Base-by-base conservation (phyloP, 1,284 basidiomycete genomes). In the Mycena sp. region DNA sequence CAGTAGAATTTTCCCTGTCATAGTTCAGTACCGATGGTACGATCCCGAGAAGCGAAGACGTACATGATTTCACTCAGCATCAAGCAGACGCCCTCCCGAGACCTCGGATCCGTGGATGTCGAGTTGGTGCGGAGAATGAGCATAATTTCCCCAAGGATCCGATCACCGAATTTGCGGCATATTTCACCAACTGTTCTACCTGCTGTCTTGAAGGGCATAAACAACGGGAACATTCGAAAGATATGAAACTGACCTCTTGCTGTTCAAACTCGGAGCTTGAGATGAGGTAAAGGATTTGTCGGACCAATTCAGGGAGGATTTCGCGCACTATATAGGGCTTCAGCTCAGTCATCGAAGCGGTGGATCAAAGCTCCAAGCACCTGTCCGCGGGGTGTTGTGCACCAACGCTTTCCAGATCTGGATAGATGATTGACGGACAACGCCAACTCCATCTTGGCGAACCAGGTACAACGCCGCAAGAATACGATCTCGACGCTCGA, bases 351-450 rank as follows among this genome's bases (percentile, higher is more conserved):
- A 16, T 35, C 12, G n/a, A 63, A 10, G 6, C 2, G 50, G 26
- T 32, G 25, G 46, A 57, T 19, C 40, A 28, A 48, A 46, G 9
- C 9, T 25, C 19, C 26, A 57, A 78, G 48, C 72, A 92, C 92
- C 89, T 70, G 93, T 94, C 61, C 90, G 83, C 10, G 92, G 93
- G 0, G 92, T 94, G 67, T 94, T 99, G 77, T 95, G 88, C 26
- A 99, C 96, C 67, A 99, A 83, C 1, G 94, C 96, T 80, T 99
- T 99, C 98, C 98, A 99, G 68, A 99, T 98, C 68, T 97, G 95
- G 58, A 97, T 89, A 0, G 97, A 95, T 3, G 95, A 89, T 77
- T 96, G 93, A 48, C 98, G 89, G 38, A 99, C 96, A 45, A 91
- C 87, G 51, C 89, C 90, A 70, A 98, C 94, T 26, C 94, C 86